Evolutionary conservation across 805 yeast species (phyloP), one percentile per base, ranked within the genome.

Genomic region (Sungouiozyma ichnusensis): DNA sequence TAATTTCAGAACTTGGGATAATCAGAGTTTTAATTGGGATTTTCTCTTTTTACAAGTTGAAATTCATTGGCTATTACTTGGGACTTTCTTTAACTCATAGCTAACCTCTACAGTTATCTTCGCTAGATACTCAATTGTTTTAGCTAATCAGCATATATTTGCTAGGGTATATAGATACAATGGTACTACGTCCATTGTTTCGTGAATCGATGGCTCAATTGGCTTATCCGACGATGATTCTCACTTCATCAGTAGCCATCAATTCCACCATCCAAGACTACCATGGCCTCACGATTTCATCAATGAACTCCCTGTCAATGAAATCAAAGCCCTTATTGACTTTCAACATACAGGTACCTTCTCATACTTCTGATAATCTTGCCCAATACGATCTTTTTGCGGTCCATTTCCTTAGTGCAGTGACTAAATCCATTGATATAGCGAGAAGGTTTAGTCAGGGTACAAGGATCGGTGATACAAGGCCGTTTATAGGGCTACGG

Each of bases 331-430:
- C 95, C 1, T 62, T 88, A 41, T 54, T 90, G 1, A 92, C 85
- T 53, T 88, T 90, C 66, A 90, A 90, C 58, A 66, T 90, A 33
- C 94, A 85, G 60, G 65, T 79, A 13, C 97, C 97, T 0, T 85
- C 95, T 4, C 71, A 79, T 27, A 88, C 97, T 0, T 80, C 94
- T 0, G 65, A 67, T 5, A 65, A 75, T 9, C 64, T 90, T 20
- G 85, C 83, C 52, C 63, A 68, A n/a, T 58, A 67, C 33, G 68
- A 68, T 31, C 62, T 68, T 41, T 72, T 86, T 55, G 94, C 94
- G 1, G 64, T 90, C 9, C 95, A 90, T 59, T 58, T 86, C 19
- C 62, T 90, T 51, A 77, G 76, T 3, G 90, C 95, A 0, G 67
- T 72, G 0, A 46, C 54, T 0, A 64, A 65, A 13, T 70, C 85